A percentile compares a stretch with the other conserved stretches of the same genome.
phyloP scores from a whole-genome alignment of 805 yeast species.

The Wickerhamiella musiphila region DNA sequence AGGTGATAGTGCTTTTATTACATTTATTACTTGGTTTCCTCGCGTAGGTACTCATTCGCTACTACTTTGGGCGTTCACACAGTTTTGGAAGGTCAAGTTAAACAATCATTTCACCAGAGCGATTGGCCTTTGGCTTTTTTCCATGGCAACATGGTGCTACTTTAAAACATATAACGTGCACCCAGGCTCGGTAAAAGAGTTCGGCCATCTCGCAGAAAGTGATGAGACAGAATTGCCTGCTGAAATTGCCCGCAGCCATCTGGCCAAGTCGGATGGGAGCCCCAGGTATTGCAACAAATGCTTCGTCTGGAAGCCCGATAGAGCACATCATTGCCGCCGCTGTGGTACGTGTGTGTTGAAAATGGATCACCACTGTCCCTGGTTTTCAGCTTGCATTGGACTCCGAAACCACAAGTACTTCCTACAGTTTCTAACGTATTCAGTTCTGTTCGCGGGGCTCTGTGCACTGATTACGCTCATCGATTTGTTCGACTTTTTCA shows the following conservation, averaged over 20 bases:
- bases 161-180: conserved; percentile 16
- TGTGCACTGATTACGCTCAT: conserved; percentile 5
- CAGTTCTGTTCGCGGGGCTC: conserved; percentile 21
- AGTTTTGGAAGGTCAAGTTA: conserved; percentile 12
- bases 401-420: conserved; percentile 64
- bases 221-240: conserved; percentile 18
- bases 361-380: conserved; percentile 66
- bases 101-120: conserved; percentile 7
- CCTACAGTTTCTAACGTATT: conserved; percentile 49
- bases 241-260: conserved; percentile 13
- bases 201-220: conserved; percentile 12
- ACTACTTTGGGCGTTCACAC: conserved; percentile 20
- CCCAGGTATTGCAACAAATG: conserved; percentile 26
- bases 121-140: conserved; percentile 4
- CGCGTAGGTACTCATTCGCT: conserved; percentile 17
- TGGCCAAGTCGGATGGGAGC: conserved; percentile 27
- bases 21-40: conserved; percentile 18
- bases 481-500: conserved; percentile 10
- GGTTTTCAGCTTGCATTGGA: conserved; percentile 86
- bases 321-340: conserved; percentile 27
- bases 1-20: no score
- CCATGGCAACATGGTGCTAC: conserved; percentile 15
- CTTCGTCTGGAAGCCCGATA: conserved; percentile 27
- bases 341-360: conserved; percentile 25
- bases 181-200: conserved; percentile 22